Evolutionary conservation across 495 filamentous ascomycete species (phyloP).

Genomic region (Aspergillus affinis): DNA sequence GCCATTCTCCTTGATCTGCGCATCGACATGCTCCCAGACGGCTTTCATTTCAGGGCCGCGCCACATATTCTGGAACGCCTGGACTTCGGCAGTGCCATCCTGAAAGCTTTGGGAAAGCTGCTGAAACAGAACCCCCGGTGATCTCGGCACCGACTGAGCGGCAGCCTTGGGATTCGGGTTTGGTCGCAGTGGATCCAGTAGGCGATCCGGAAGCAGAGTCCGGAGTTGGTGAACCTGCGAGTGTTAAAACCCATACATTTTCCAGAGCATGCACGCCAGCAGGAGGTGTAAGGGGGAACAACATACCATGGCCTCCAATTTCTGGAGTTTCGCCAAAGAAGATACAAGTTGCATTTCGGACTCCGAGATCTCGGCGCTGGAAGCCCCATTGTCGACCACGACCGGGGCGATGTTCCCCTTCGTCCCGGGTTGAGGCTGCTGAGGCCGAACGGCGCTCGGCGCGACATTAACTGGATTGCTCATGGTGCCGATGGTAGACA

Average conservation of each 20-base stretch:
- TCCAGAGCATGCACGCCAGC: background rate
- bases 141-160: slow-evolving; percentile 21
- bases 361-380: slow-evolving; percentile 21
- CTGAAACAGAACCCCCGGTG: slow-evolving; percentile 28
- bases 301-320: slow-evolving; percentile 39
- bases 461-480: background rate
- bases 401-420: background rate
- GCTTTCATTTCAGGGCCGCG: slow-evolving; percentile 35
- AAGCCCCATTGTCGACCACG: background rate
- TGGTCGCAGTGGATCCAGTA: slow-evolving; percentile 37
- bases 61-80: slow-evolving; percentile 38
- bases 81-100: slow-evolving; percentile 30
- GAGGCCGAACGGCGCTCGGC: background rate
- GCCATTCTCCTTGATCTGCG: slow-evolving; percentile 35
- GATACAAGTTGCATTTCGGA: slow-evolving; percentile 44
- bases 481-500: background rate
- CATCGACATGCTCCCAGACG: slow-evolving; percentile 37
- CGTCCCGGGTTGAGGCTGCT: background rate
- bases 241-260: slow-evolving; percentile 8
- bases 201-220: slow-evolving; percentile 37
- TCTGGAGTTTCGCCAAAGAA: slow-evolving; percentile 44
- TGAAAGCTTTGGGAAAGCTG: slow-evolving; percentile 29
- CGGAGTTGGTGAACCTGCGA: slow-evolving; percentile 44
- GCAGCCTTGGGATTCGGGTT: slow-evolving; percentile 29
- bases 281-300: too few species aligned